phyloP scores from a whole-genome alignment of 768 basidiomycete species.

The Austroboletus eburneus region DNA sequence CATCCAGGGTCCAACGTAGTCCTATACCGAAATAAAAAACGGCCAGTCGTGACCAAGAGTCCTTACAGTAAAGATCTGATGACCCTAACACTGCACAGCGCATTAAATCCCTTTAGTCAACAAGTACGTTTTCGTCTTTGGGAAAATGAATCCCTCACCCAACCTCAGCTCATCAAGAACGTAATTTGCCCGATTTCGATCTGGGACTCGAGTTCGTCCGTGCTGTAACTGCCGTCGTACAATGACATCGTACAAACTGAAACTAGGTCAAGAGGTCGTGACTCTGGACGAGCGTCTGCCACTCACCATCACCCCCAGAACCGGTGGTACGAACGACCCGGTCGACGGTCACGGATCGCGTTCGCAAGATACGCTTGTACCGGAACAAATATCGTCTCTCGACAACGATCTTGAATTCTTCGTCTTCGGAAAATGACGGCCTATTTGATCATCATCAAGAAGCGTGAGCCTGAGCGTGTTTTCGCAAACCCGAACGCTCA shows the following conservation, averaged over 20 bases:
- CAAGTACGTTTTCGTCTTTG: neutral
- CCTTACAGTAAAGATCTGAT: too few relatives aligned
- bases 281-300: too few relatives aligned
- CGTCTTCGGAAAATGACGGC: conserved; percentile 1
- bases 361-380: conserved; percentile 12
- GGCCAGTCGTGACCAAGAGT: too few relatives aligned
- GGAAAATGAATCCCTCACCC: neutral
- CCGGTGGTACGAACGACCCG: neutral
- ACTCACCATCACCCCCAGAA: neutral
- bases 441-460: conserved; percentile 1
- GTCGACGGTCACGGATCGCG: neutral
- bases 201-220: neutral
- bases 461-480: too few relatives aligned
- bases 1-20: too few relatives aligned
- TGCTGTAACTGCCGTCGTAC: conserved; percentile 1
- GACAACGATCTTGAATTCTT: conserved; percentile 5
- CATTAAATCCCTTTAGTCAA: too few relatives aligned
- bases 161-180: neutral
- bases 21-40: too few relatives aligned
- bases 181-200: conserved; percentile 5
- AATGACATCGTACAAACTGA: neutral
- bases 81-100: too few relatives aligned
- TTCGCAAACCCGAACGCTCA: neutral
- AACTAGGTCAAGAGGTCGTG: too few relatives aligned
- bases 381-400: conserved; percentile 8